phyloP scores from a whole-genome alignment of 2,329 filamentous ascomycete genomes.

The Sarocladium brachiariae region DNA sequence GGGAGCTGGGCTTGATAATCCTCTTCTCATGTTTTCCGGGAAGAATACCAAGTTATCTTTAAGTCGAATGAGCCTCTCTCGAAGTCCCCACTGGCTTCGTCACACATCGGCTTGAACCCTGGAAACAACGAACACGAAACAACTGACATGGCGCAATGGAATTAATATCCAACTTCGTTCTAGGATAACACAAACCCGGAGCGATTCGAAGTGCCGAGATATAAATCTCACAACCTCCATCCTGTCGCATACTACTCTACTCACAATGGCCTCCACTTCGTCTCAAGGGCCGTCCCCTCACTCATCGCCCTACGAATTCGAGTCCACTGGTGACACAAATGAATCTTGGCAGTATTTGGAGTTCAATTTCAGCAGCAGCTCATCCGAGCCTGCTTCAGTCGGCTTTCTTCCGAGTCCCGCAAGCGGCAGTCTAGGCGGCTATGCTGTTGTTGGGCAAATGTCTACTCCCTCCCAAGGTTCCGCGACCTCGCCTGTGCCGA shows the following conservation, averaged over 20 bases:
- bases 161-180: no score
- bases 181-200: no score
- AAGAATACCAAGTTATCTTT: neutral
- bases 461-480: conserved; percentile 21
- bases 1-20: neutral
- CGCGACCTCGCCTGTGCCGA: conserved; percentile 34
- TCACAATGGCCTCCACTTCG: conserved; percentile 28
- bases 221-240: no score
- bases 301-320: conserved; percentile 32
- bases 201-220: no score
- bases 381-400: conserved; percentile 30
- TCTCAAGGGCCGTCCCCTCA: conserved; percentile 32
- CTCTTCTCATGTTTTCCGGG: neutral
- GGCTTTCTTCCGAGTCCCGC: conserved; percentile 44
- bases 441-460: conserved; percentile 36
- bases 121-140: no score
- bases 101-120: no score
- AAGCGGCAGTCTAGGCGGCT: conserved; percentile 44
- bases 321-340: conserved; percentile 32
- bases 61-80: no score
- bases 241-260: conserved; percentile 3
- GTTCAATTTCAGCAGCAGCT: conserved; percentile 28
- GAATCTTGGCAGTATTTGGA: conserved; percentile 36
- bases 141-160: no score
- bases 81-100: no score